Evolutionary conservation across 176 grass and related monocot genomes (phyloP).

Genomic region (Elaeis guineensis): DNA sequence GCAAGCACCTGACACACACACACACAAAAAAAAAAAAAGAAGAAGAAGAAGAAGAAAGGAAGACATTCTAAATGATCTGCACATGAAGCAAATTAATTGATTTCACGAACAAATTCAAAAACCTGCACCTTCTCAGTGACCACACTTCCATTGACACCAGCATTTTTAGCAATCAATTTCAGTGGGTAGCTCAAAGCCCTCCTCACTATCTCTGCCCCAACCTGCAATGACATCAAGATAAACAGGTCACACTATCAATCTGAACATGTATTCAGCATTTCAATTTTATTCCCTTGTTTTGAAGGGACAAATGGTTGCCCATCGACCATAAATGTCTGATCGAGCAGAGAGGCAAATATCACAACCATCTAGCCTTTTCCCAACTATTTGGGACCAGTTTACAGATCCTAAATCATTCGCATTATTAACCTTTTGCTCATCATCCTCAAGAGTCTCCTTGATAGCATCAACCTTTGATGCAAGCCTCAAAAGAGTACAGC

Average conservation of each 20-base stretch:
- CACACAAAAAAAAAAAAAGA: too few species aligned
- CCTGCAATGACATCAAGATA: constrained; percentile 30
- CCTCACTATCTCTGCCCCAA: constrained; percentile 85
- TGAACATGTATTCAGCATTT: too few species aligned
- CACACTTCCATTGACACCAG: constrained; percentile 92
- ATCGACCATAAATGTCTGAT: neutral
- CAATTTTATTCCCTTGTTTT: too few species aligned
- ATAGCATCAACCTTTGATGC: constrained; percentile 86
- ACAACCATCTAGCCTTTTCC: too few species aligned
- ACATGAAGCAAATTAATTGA: neutral
- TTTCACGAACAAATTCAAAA: neutral
- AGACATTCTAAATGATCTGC: neutral
- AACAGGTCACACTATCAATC: too few species aligned
- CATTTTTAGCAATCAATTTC: constrained; percentile 96
- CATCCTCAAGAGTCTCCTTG: constrained; percentile 82
- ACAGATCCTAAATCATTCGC: neutral
- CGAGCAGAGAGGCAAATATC: neutral
- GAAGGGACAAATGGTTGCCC: too few species aligned
- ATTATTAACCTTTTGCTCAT: constrained; percentile 78
- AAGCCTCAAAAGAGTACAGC: constrained; percentile 85
- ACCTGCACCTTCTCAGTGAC: constrained; percentile 71
- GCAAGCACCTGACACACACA: constrained; percentile 72
- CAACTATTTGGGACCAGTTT: too few species aligned
- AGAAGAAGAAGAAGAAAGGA: too few species aligned
- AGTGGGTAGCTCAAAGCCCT: constrained; percentile 91